Evolutionary conservation across 768 basidiomycete species (phyloP), one percentile per base, ranked within the genome.

Genomic region (Boletus fagicola): DNA sequence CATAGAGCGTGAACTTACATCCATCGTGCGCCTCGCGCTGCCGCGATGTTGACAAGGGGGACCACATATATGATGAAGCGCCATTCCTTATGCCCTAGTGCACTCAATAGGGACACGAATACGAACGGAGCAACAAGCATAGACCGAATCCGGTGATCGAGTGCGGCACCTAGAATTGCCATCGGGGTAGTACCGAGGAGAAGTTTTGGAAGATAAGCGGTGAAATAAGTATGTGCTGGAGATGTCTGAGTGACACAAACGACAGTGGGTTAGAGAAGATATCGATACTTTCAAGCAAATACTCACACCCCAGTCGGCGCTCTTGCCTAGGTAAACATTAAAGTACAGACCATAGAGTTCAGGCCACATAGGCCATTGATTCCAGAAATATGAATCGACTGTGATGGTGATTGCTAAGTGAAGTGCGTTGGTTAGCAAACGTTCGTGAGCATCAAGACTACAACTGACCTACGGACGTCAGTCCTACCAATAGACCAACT

Each of bases 1-100:
- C 33, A 18, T 1, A 45, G 33, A 53, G 45, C 16, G 26, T 7
- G 16, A 8, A 72, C 88, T 61, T 72, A 95, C 90, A 94, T 68
- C 70, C 78, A 81, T 5, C 75, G 68, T 2, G 84, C 77, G 3
- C 84, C 87, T 16, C 84, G 71, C 0, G 94, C 87, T 2, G 90
- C 93, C 2, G 87, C 83, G 4, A 94, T 71, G 63, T 97, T 96
- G 71, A 93, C 76, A 2, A 84, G 67, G 0, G 95, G 94, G 0
- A 98, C 82, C 18, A 85, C 80, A 66, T 98, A 98, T 9, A 93
- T 80, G 55, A 98, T 77, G 72, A 99, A 99, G 8, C 97, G 83
- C 97, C 97, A 99, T 73, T 99, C 97, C 70, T 99, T 99, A 74
- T 99, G 97, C 0, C 83, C 87, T 1, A 98, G 76, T 31, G 68